Percentiles rank a stretch among this genome's conserved stretches.
Evolutionary conservation across 1,139 yeast genomes (phyloP).

Genomic region (Yamadazyma dendronema): DNA sequence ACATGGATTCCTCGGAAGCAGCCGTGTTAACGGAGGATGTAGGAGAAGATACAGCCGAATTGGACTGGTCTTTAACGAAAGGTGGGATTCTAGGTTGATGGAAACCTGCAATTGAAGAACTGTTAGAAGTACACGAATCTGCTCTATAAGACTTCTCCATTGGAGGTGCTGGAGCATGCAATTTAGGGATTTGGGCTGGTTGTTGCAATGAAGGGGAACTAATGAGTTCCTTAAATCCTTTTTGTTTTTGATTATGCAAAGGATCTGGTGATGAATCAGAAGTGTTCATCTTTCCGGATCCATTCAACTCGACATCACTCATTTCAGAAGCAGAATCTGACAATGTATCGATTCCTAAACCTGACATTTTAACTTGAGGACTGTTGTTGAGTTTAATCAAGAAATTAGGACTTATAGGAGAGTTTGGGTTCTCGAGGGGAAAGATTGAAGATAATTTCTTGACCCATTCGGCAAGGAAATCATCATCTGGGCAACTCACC

Average conservation of each 20-base stretch:
- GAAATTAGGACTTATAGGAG: conserved; percentile 24
- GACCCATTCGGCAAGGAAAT: conserved; percentile 26
- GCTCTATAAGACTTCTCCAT: conserved; percentile 4
- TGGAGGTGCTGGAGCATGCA: conserved; percentile 1
- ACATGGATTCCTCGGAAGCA: conserved; percentile 16
- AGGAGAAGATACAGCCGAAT: conserved; percentile 13
- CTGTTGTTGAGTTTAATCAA: conserved; percentile 21
- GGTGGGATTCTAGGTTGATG: conserved; percentile 17
- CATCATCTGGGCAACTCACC: conserved; percentile 19
- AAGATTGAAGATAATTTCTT: conserved; percentile 28
- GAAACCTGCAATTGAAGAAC: conserved; percentile 9
- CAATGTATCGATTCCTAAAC: conserved; percentile 36
- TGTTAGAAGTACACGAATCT: conserved; percentile 9
- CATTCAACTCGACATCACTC: conserved; percentile 4
- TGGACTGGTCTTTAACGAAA: conserved; percentile 8
- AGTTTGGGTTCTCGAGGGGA: conserved; percentile 27
- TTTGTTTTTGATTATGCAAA: conserved; percentile 2
- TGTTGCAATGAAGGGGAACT: conserved; percentile 22
- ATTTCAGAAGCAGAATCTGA: conserved; percentile 17
- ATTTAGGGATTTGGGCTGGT: background rate
- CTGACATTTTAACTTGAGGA: conserved; percentile 24
- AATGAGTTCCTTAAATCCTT: conserved; percentile 22
- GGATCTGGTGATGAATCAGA: conserved; percentile 9
- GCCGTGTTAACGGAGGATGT: conserved; percentile 19
- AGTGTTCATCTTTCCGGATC: conserved; percentile 3